Evolutionary conservation across 192 early-diverging fungal genomes (phyloP), one percentile per base, ranked within the genome.

Genomic region (Linnemannia schmuckeri): DNA sequence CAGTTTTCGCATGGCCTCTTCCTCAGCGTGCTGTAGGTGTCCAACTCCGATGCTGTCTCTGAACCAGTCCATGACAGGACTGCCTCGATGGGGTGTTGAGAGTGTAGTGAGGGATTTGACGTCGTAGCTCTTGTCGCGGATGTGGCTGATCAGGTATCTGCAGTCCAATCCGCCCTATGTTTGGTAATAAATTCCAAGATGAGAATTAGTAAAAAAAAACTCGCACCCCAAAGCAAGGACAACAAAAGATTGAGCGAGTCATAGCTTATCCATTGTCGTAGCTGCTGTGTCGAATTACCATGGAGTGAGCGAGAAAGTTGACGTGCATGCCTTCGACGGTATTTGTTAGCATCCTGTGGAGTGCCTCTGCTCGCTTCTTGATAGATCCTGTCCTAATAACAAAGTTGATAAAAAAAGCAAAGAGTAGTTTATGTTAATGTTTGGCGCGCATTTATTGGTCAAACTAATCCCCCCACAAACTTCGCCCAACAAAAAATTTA

Each of bases 251-350:
- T 20, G 38, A 37, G 24, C 46, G 35, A 22, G 4, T 5, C 35
- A 27, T 30, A 72, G 41, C 33, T 63, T 24, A 55, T 27, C 30
- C n/a, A 71, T 40, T 47, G 55, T 18, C 49, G 49, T 17, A 17
- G 15, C 3, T 49, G 47, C 12, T 12, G 12, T 1, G 13, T 49
- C 10, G 42, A 44, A 44, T 52, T 89, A 95, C 94, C 96, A 99
- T 98, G 33, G 97, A 99, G 85, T 99, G 97, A 3, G 96, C 98
- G 2, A 99, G 77, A 76, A 99, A 94, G 88, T 99, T 98, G 79
- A 99, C 91, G 30, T 89, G 76, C 78, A 91, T 89, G 15, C 90
- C 93, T 17, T 88, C 72, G 54, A 88, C 83, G n/a, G 90, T 91
- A 8, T 77, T 81, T 35, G 91, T 91, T n/a, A 99, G 88, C 75